These are phyloP conservation scores for Candida oleophila DNA, from an alignment of 805 yeast species.

Conservation along the genomic window DNA sequence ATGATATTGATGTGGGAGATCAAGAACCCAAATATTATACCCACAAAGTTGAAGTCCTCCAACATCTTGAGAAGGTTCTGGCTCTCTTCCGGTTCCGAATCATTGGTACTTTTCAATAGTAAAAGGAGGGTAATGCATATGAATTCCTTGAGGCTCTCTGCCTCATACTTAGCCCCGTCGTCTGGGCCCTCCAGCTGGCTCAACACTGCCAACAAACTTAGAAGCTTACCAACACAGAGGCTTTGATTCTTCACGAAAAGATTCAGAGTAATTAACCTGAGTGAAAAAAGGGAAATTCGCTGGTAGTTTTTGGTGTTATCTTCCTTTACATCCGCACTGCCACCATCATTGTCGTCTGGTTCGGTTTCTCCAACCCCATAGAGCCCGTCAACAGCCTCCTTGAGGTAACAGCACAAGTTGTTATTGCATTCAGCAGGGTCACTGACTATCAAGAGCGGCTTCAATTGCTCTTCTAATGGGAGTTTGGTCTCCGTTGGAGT, in stretches of 20 bases:
- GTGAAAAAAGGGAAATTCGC: conserved; percentile 29
- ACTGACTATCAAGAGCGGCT: conserved; percentile 29
- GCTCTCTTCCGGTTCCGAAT: neutral
- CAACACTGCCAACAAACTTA: conserved; percentile 31
- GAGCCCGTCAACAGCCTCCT: conserved; percentile 31
- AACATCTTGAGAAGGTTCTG: neutral
- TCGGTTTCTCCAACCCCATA: conserved; percentile 10
- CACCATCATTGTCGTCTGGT: neutral
- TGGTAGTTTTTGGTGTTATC: conserved; percentile 23
- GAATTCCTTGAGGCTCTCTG: conserved; percentile 31
- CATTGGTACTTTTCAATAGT: conserved; percentile 26
- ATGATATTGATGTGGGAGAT: conserved; percentile 24
- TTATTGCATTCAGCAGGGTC: conserved; percentile 40
- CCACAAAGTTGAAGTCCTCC: conserved; percentile 18
- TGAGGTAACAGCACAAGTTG: conserved; percentile 33
- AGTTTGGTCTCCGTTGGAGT: neutral
- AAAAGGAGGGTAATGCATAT: conserved; percentile 33
- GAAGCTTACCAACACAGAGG: conserved; percentile 37
- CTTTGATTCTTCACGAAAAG: conserved; percentile 35
- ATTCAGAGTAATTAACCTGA: conserved; percentile 36
- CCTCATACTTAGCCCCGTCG: conserved; percentile 14
- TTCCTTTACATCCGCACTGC: neutral
- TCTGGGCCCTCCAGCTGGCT: conserved; percentile 14
- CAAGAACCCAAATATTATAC: conserved; percentile 29
- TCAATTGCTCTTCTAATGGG: conserved; percentile 9